Base-by-base conservation (phyloP, 129 eudicot genomes). In the Saussurea involucrata region DNA sequence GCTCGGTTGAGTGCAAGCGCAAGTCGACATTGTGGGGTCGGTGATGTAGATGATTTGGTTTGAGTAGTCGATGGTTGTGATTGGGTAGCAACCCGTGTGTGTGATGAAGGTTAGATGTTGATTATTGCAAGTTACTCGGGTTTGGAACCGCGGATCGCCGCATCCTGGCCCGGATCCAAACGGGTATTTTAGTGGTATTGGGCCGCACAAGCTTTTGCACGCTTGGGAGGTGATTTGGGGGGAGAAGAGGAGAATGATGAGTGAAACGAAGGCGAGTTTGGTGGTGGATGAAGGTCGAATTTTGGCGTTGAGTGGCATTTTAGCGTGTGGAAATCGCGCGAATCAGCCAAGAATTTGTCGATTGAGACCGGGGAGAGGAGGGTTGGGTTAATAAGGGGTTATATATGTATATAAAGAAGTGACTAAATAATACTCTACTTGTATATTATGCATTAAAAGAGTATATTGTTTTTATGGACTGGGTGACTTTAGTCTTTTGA, bases 21-120 rank as follows among this genome's bases (percentile, higher is more conserved):
- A 94, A 8, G 98, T 90, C n/a, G 98, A 94, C 92, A 94, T 90
- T 42, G 98, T 67, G 58, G 93, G 93, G 77, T 94, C 98, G 3
- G 87, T 80, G n/a, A 94, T 82, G 80, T 78, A 87, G 9, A 94
- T 75, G 68, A 94, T 36, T 83, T 87, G 86, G 82, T 80, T 75
- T 2, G 68, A 24, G 86, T 94, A 94, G 78, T 94, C 97, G 24
- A 94, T 89, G 80, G 84, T 67, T 17, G 97, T 94, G 75, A 94
- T 74, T 1, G 90, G 89, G 82, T 94, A 94, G 87, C 87, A 80
- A 15, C 98, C 98, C 0, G 90, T 82, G 90, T 89, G 97, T 18
- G 98, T 88, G 81, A 76, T 76, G 86, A 88, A 87, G 22, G 92
- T 87, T 77, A 94, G 96, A 34, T 85, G 91, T 44, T 90, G 87